Evolutionary conservation across 768 basidiomycete species (phyloP), one percentile per base, ranked within the genome.

Genomic region (Xerocomus potaroensis): DNA sequence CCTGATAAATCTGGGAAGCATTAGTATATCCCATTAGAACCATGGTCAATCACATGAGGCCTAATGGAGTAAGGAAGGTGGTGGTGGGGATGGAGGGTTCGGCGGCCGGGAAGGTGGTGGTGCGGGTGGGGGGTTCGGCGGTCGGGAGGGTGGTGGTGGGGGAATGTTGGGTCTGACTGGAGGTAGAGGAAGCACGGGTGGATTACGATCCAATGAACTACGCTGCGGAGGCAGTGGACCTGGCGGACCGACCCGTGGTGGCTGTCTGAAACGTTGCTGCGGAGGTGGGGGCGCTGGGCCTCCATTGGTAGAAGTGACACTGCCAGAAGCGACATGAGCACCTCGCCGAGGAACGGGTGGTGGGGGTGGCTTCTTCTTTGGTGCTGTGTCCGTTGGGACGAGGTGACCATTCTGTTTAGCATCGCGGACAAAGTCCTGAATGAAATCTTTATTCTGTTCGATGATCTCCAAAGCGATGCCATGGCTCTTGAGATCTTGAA

Each of bases 371-470:
- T 78, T 77, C 21, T 70, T 60, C 57, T 73, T 73, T 53, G 73
- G 75, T 44, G 71, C 66, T 29, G 70, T 69, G n/a, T 60, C 63
- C 2, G 64, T 60, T 9, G 69, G 70, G 2, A 56, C 56, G 41
- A 69, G 69, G 1, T 63, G 54, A 0, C 56, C 53, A 43, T 60
- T 62, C 54, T 64, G 59, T 56, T 67, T 59, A 38, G 69, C 60
- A 12, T 85, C 57, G 52, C 79, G 72, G 21, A 92, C 77, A 59
- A 83, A 99, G 53, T 84, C 75, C 60, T 84, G 84, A 69, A 99
- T 95, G 63, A 91, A 97, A 51, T 89, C 85, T 71, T 85, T 85
- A 58, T 98, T 84, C 52, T 84, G 69, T 50, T 74, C 75, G 31
- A 96, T 81, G 34, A 88, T 68, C 30, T 83, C 80, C 41, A 75